Evolutionary conservation across 164 flowering plant species (phyloP).

Genomic region (Chloranthus sessilifolius): DNA sequence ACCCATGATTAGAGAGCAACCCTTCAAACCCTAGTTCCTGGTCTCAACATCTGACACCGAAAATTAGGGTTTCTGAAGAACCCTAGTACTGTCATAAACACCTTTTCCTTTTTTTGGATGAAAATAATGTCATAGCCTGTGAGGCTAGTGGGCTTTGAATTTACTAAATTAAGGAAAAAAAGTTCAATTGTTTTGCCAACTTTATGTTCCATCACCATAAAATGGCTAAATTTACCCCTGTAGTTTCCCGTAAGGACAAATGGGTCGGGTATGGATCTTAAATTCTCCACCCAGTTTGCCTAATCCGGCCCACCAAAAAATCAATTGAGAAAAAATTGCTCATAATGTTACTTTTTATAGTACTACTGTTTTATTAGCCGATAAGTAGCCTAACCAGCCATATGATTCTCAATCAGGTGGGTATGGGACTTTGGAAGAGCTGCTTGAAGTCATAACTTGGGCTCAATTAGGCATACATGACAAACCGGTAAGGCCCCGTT

Average conservation of each 20-base stretch:
- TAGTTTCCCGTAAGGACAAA: too few species aligned
- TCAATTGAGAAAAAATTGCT: too few species aligned
- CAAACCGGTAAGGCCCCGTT: constrained; percentile 46
- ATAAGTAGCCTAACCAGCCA: too few species aligned
- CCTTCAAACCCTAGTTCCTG: constrained; percentile 26
- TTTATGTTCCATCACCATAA: too few species aligned
- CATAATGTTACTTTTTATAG: too few species aligned
- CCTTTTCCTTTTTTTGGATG: constrained; percentile 12
- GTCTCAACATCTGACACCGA: constrained; percentile 67
- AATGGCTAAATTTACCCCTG: too few species aligned
- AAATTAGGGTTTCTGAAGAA: constrained; percentile 39
- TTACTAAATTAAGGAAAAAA: constrained; percentile 8
- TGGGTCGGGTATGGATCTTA: too few species aligned
- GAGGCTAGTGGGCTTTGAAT: constrained; percentile 13
- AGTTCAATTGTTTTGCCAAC: too few species aligned
- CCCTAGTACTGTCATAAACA: constrained; percentile 18
- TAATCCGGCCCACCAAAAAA: too few species aligned
- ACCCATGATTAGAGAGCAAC: constrained; percentile 42
- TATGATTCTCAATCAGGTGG: constrained; percentile 40
- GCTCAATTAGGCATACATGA: constrained; percentile 74
- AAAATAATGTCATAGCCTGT: constrained; percentile 10
- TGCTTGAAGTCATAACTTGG: constrained; percentile 70
- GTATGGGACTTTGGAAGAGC: constrained; percentile 71
- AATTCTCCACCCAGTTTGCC: too few species aligned
- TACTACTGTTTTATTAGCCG: too few species aligned